Evolutionary conservation across 1,139 yeast genomes (phyloP).

Genomic region (Geotrichum restrictum): DNA sequence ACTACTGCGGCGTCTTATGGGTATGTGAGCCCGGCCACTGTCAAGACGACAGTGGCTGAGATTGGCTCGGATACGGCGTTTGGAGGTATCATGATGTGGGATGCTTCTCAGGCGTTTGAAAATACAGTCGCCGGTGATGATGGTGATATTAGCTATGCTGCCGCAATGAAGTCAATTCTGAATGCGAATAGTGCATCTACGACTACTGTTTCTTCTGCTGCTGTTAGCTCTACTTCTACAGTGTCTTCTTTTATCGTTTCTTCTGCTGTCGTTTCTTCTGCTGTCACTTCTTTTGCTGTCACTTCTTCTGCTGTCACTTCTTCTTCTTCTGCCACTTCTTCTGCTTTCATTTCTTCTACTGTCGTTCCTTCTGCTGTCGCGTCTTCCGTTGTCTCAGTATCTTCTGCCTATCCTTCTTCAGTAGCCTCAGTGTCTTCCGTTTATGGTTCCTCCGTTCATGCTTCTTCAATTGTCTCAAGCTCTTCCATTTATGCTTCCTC

Average conservation of each 20-base stretch:
- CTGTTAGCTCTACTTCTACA: neutral
- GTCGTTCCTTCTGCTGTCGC: too few relatives aligned
- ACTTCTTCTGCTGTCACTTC: slow-evolving; percentile 19
- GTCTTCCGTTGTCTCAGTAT: too few relatives aligned
- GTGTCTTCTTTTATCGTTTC: slow-evolving; percentile 9
- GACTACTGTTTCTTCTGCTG: neutral
- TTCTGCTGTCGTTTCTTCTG: slow-evolving; percentile 11
- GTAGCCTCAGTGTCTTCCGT: too few relatives aligned
- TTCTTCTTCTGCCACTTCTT: slow-evolving; percentile 17
- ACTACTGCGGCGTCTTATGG: slow-evolving; percentile 64
- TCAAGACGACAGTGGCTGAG: slow-evolving; percentile 26
- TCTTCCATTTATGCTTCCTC: slow-evolving; percentile 15
- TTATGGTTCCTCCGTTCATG: too few relatives aligned
- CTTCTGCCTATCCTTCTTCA: too few relatives aligned
- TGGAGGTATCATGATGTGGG: slow-evolving; percentile 91
- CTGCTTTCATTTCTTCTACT: slow-evolving; percentile 16
- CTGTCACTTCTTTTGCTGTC: slow-evolving; percentile 14
- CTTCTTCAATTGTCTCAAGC: slow-evolving; percentile 6
- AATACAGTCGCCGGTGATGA: neutral
- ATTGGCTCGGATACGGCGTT: slow-evolving; percentile 42
- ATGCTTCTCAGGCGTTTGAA: slow-evolving; percentile 71
- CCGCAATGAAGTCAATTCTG: neutral
- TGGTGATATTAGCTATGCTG: neutral
- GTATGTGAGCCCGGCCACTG: slow-evolving; percentile 36
- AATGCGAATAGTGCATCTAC: neutral